These are phyloP conservation scores for Nothophoma quercina DNA, from an alignment of 2,329 filamentous ascomycete genomes.

Conservation along the genomic window DNA sequence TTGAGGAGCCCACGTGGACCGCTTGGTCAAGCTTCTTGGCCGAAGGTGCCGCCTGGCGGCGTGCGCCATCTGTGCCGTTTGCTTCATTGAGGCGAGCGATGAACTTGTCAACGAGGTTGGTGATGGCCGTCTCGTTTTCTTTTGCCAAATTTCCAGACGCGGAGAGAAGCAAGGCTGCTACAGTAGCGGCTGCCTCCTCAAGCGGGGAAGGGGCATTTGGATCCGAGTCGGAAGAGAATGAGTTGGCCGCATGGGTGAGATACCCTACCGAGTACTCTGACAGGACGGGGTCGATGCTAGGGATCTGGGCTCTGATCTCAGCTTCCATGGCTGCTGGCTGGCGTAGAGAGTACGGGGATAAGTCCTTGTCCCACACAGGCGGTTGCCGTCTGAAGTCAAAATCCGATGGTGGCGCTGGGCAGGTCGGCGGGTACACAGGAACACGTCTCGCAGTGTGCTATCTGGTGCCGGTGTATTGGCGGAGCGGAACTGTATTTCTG, in stretches of 20 bases:
- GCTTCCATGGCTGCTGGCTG: slow-evolving; percentile 72
- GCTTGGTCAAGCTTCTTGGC: slow-evolving; percentile 91
- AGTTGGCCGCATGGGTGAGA: slow-evolving; percentile 87
- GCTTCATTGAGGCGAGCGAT: slow-evolving; percentile 79
- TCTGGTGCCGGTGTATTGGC: slow-evolving; percentile 21
- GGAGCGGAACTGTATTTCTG: slow-evolving; percentile 29
- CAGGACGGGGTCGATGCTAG: slow-evolving; percentile 85
- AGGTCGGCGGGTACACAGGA: slow-evolving; percentile 24
- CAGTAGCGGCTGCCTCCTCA: slow-evolving; percentile 79
- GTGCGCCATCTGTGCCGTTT: slow-evolving; percentile 72
- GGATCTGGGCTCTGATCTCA: slow-evolving; percentile 83
- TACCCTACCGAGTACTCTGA: slow-evolving; percentile 96
- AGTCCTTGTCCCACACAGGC: slow-evolving; percentile 28
- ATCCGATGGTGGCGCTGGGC: slow-evolving; percentile 28
- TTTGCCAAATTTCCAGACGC: slow-evolving; percentile 84
- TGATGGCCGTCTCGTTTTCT: slow-evolving; percentile 78
- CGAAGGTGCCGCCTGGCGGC: slow-evolving; percentile 73
- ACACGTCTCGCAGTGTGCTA: slow-evolving; percentile 23
- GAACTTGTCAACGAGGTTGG: slow-evolving; percentile 87
- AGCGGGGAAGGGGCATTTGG: slow-evolving; percentile 75
- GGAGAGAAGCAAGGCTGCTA: slow-evolving; percentile 89
- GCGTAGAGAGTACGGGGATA: slow-evolving; percentile 22
- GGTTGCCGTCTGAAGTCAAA: slow-evolving; percentile 20
- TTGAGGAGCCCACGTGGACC: slow-evolving; percentile 90
- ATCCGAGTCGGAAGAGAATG: slow-evolving; percentile 78